Evolutionary conservation across 768 basidiomycete genomes (phyloP).

Genomic region (Pleurotus pulmonarius): DNA sequence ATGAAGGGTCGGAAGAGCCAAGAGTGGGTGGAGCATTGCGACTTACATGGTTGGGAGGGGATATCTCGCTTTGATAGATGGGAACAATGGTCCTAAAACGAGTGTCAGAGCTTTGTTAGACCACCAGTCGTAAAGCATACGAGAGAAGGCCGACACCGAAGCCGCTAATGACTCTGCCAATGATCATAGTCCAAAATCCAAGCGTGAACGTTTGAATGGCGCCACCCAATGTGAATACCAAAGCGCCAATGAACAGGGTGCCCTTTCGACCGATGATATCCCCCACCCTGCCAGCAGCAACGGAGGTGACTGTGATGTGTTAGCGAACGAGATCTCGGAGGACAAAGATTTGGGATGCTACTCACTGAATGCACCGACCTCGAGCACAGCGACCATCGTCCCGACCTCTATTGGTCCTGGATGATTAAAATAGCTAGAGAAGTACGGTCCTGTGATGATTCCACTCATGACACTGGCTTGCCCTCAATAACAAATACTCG

Average conservation of each 20-base stretch:
- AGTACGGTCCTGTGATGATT: constrained; percentile 85
- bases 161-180: constrained; percentile 80
- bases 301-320: constrained; percentile 65
- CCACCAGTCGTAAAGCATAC: constrained; percentile 33
- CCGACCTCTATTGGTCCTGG: constrained; percentile 74
- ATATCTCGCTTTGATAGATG: constrained; percentile 94
- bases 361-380: constrained; percentile 87
- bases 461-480: constrained; percentile 77
- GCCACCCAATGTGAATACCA: constrained; percentile 84
- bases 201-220: constrained; percentile 79
- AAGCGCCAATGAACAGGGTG: constrained; percentile 78
- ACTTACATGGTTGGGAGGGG: constrained; percentile 82
- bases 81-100: constrained; percentile 80
- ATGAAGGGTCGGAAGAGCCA: not conserved
- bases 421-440: constrained; percentile 76
- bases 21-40: not conserved
- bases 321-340: not conserved
- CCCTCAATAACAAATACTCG: constrained; percentile 6
- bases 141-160: constrained; percentile 87
- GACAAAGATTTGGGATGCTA: constrained; percentile 4
- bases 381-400: constrained; percentile 95
- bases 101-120: not conserved
- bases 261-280: constrained; percentile 83
- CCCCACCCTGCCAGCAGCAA: constrained; percentile 85
- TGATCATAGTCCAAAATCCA: constrained; percentile 77